These are phyloP conservation scores for Hymenoscyphus infarciens DNA, from an alignment of 2,329 filamentous ascomycete species.

Conservation along the genomic window DNA sequence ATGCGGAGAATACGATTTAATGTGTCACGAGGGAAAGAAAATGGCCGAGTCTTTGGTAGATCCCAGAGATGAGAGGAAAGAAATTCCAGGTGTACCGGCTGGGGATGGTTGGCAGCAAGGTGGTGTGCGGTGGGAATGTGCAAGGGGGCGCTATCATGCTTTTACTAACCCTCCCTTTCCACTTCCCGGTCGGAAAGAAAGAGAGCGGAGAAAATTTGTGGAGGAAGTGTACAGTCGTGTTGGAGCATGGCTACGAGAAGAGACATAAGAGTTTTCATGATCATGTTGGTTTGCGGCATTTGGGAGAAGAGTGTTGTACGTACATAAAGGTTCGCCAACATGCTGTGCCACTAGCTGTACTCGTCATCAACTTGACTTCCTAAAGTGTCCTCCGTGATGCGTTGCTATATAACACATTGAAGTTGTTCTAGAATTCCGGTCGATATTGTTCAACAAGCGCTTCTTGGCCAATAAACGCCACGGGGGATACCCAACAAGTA, in stretches of 20 bases:
- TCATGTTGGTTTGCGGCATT: too few relatives aligned
- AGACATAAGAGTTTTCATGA: background rate
- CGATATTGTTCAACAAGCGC: too few relatives aligned
- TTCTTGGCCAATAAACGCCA: too few relatives aligned
- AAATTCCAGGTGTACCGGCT: background rate
- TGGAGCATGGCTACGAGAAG: slow-evolving; percentile 6
- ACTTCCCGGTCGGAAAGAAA: slow-evolving; percentile 6
- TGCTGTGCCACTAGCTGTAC: too few relatives aligned
- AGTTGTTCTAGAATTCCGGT: too few relatives aligned
- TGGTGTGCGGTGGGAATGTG: slow-evolving; percentile 19
- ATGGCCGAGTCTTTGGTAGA: slow-evolving; percentile 23
- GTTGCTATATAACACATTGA: too few relatives aligned
- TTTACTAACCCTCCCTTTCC: slow-evolving; percentile 12
- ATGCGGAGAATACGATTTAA: slow-evolving; percentile 26
- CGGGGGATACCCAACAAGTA: too few relatives aligned
- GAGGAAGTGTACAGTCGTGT: slow-evolving; percentile 12
- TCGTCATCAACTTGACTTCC: too few relatives aligned
- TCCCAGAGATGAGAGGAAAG: slow-evolving; percentile 10
- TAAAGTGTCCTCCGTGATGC: too few relatives aligned
- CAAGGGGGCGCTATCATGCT: slow-evolving; percentile 14
- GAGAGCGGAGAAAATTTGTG: slow-evolving; percentile 8
- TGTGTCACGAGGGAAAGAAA: slow-evolving; percentile 23
- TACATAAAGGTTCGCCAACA: too few relatives aligned
- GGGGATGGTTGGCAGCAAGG: slow-evolving; percentile 15
- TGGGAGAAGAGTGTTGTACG: too few relatives aligned